Evolutionary conservation across 2,329 filamentous ascomycete species (phyloP).

Genomic region (Monosporascus ibericus): DNA sequence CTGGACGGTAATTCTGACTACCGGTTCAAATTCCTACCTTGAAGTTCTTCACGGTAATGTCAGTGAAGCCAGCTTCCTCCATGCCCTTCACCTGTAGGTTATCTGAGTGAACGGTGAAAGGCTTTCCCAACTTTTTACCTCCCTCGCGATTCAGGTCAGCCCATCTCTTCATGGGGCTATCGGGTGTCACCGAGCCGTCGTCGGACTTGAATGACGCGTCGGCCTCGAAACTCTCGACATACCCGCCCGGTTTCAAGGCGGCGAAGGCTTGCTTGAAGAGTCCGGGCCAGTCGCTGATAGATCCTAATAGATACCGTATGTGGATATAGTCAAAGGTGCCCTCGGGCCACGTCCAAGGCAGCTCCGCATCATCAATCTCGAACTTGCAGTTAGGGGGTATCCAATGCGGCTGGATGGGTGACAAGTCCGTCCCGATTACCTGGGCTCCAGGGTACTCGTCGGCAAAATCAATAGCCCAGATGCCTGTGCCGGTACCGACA

Average conservation of each 20-base stretch:
- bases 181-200: constrained; percentile 11
- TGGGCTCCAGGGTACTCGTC: constrained; percentile 14
- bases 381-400: constrained; percentile 46
- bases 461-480: constrained; percentile 33
- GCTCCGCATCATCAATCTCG: constrained; percentile 47
- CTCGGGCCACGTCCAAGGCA: constrained; percentile 37
- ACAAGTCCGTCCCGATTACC: constrained; percentile 17
- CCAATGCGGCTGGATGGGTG: constrained; percentile 18
- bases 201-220: constrained; percentile 14
- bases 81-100: background rate
- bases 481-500: constrained; percentile 34
- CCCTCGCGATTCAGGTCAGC: background rate
- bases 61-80: background rate
- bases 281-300: constrained; percentile 32
- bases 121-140: background rate
- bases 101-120: background rate
- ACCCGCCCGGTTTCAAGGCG: constrained; percentile 16
- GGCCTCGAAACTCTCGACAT: constrained; percentile 20
- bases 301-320: constrained; percentile 37
- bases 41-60: background rate
- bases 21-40: background rate
- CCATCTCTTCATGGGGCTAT: background rate
- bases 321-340: constrained; percentile 46
- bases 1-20: background rate
- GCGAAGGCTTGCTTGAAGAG: constrained; percentile 12